A percentile compares a stretch with the other conserved stretches of the same genome.
These are phyloP conservation scores for Agaricus bisporus DNA, from an alignment of 768 basidiomycete species.

Conservation along the genomic window DNA sequence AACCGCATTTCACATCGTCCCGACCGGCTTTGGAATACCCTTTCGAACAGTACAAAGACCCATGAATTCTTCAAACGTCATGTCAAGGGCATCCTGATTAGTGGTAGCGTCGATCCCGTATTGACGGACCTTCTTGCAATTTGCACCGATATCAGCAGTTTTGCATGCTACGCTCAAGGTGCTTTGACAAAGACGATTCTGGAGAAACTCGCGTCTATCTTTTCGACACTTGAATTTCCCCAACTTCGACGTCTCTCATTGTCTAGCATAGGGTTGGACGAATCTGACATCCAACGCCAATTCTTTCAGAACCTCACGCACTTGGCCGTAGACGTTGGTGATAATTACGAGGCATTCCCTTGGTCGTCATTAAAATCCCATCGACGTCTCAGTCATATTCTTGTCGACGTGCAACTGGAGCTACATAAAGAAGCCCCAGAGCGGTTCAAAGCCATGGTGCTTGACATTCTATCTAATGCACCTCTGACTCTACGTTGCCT, in stretches of 20 bases:
- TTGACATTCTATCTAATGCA: background rate
- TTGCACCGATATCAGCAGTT: background rate
- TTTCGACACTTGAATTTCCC: background rate
- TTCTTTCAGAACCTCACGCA: conserved; percentile 3
- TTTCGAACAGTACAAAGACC: background rate
- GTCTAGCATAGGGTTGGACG: background rate
- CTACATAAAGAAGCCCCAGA: background rate
- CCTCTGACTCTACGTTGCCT: background rate
- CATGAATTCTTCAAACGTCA: background rate
- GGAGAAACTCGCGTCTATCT: background rate
- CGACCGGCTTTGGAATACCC: conserved; percentile 4
- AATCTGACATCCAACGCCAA: background rate
- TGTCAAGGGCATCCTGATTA: conserved; percentile 1
- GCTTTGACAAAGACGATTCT: background rate
- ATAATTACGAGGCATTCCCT: background rate
- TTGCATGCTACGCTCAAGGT: conserved; percentile 3
- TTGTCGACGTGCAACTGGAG: background rate
- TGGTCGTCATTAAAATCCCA: background rate
- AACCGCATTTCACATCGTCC: conserved; percentile 2
- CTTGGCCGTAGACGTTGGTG: conserved; percentile 1
- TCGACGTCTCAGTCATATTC: background rate
- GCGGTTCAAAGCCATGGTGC: background rate
- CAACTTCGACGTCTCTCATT: conserved; percentile 1
- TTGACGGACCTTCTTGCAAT: background rate
- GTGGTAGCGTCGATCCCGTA: conserved; percentile 2